These are phyloP conservation scores for Yamadazyma buinensis DNA, from an alignment of 1,139 yeast genomes.

Conservation along the genomic window DNA sequence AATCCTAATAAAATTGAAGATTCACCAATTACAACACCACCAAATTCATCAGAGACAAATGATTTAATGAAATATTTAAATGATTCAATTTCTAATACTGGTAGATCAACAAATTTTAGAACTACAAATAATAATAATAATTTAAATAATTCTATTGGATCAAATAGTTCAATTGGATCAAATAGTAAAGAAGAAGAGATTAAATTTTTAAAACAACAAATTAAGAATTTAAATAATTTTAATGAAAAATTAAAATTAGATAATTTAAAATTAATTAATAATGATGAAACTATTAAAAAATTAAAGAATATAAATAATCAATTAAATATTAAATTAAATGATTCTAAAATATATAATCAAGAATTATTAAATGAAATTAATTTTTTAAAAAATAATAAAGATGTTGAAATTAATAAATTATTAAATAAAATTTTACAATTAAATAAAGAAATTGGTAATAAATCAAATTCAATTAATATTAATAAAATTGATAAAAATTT, in stretches of 20 bases:
- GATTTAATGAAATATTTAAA: neutral
- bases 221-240: constrained; percentile 2
- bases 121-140: neutral
- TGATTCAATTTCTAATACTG: neutral
- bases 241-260: constrained; percentile 3
- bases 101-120: too few species aligned
- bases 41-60: constrained; percentile 12
- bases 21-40: constrained; percentile 16
- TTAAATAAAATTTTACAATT: constrained; percentile 3
- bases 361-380: constrained; percentile 18
- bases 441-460: constrained; percentile 11
- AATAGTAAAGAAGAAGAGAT: constrained; percentile 4
- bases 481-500: constrained; percentile 17
- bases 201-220: constrained; percentile 4
- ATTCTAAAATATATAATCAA: constrained; percentile 12
- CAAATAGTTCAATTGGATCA: neutral
- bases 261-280: constrained; percentile 1
- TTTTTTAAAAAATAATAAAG: constrained; percentile 7
- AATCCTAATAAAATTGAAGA: constrained; percentile 3
- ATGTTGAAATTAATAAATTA: constrained; percentile 2
- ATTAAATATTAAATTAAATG: constrained; percentile 11
- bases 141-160: neutral
- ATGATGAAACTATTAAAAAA: constrained; percentile 3
- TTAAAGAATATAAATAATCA: constrained; percentile 9
- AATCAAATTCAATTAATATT: constrained; percentile 5